These are phyloP conservation scores for Fusarium musae DNA, from an alignment of 2,329 filamentous ascomycete genomes.

Conservation along the genomic window DNA sequence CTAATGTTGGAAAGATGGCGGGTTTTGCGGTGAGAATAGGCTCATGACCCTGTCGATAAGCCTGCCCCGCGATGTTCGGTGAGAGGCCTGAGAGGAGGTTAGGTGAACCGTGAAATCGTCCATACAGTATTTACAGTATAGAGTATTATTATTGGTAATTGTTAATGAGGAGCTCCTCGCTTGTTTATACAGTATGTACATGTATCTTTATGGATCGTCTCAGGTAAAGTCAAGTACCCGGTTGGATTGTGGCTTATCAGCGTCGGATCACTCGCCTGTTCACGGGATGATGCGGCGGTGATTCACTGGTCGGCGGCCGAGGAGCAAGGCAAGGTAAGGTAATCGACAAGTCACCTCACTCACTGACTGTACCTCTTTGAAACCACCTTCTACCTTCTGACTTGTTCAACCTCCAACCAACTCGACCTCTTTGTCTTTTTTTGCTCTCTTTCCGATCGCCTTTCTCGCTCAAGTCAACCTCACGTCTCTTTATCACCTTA, in stretches of 20 bases:
- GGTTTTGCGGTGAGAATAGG: slow-evolving; percentile 28
- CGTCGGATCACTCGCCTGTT: slow-evolving; percentile 41
- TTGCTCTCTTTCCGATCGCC: slow-evolving; percentile 1
- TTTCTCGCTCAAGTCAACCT: slow-evolving; percentile 1
- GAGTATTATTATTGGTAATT: neutral
- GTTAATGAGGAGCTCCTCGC: neutral
- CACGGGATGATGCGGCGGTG: slow-evolving; percentile 48
- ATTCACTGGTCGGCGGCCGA: slow-evolving; percentile 43
- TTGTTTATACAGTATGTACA: neutral
- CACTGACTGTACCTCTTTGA: slow-evolving; percentile 37
- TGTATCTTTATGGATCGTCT: slow-evolving; percentile 15
- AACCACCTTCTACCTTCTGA: slow-evolving; percentile 27
- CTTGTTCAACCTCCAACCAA: slow-evolving; percentile 30
- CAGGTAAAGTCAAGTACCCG: slow-evolving; percentile 29
- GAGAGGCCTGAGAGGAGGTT: neutral
- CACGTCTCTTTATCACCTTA: slow-evolving; percentile 4
- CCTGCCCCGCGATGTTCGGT: slow-evolving; percentile 30
- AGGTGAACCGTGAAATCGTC: neutral
- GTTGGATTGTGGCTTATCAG: slow-evolving; percentile 43
- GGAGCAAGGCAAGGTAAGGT: neutral
- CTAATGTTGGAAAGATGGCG: slow-evolving; percentile 2
- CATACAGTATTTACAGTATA: slow-evolving; percentile 2
- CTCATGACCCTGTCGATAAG: slow-evolving; percentile 41
- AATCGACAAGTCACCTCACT: slow-evolving; percentile 42
- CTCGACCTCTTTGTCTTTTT: slow-evolving; percentile 7